Evolutionary conservation across 768 basidiomycete genomes (phyloP).

Genomic region (Hypsizygus marmoreus): DNA sequence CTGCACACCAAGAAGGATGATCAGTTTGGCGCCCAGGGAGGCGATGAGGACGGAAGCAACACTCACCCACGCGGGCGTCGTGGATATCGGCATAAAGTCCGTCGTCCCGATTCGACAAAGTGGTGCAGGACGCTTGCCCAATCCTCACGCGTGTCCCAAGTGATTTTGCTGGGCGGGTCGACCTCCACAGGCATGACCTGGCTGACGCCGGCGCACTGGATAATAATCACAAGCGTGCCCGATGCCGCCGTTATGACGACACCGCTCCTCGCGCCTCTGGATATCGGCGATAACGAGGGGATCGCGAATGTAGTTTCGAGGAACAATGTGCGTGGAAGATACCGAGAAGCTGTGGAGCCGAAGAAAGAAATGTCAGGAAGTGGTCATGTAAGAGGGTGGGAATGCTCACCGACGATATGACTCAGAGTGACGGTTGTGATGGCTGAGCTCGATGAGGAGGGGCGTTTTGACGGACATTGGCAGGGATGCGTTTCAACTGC

Average conservation of each 20-base stretch:
- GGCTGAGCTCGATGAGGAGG: conserved; percentile 70
- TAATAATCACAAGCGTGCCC: conserved; percentile 73
- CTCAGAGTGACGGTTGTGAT: conserved; percentile 52
- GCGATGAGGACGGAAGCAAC: neutral
- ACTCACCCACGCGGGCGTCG: conserved; percentile 72
- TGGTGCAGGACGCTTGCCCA: conserved; percentile 70
- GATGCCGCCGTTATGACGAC: conserved; percentile 73
- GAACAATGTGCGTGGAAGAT: conserved; percentile 68
- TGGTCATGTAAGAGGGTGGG: conserved; percentile 13
- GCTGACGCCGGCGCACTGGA: conserved; percentile 74
- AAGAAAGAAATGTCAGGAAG: conserved; percentile 14
- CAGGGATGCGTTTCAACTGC: conserved; percentile 75
- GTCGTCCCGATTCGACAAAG: conserved; percentile 74
- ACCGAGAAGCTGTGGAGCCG: conserved; percentile 59
- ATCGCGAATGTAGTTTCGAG: conserved; percentile 71
- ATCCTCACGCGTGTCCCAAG: conserved; percentile 76
- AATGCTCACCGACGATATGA: conserved; percentile 62
- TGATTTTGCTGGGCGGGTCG: conserved; percentile 73
- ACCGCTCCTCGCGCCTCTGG: conserved; percentile 77
- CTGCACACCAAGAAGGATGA: conserved; percentile 25
- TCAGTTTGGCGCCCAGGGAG: conserved; percentile 9
- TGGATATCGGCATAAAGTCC: conserved; percentile 84
- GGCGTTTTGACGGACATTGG: conserved; percentile 77
- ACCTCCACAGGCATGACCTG: conserved; percentile 90
- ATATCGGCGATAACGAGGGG: conserved; percentile 77